phyloP scores from a whole-genome alignment of 495 filamentous ascomycete genomes.

The Xylaria telfairii region DNA sequence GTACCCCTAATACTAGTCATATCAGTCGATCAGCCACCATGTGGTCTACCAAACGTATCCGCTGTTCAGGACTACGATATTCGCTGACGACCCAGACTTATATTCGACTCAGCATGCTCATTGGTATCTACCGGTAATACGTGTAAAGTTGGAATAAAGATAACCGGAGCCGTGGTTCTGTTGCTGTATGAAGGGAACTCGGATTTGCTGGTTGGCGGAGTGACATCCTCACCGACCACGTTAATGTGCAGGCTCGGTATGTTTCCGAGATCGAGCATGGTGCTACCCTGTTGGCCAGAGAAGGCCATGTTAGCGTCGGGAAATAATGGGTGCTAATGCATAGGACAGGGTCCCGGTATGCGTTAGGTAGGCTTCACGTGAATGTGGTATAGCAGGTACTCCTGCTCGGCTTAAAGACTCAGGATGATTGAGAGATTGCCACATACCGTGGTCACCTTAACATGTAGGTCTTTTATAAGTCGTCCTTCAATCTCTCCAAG shows the following conservation, averaged over 20 bases:
- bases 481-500: neutral
- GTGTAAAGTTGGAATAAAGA: neutral
- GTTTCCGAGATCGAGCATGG: constrained; percentile 11
- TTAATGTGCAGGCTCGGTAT: constrained; percentile 28
- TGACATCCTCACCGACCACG: constrained; percentile 27
- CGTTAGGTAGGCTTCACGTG: neutral
- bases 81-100: neutral
- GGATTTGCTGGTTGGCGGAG: constrained; percentile 14
- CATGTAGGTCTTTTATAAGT: constrained; percentile 23
- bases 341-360: neutral
- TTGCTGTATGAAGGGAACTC: constrained; percentile 34
- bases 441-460: constrained; percentile 34
- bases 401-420: neutral
- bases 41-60: neutral
- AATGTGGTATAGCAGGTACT: neutral
- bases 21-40: neutral
- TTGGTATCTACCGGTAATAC: neutral
- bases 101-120: neutral
- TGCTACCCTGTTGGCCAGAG: constrained; percentile 20
- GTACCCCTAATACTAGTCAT: neutral
- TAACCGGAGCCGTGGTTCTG: constrained; percentile 15
- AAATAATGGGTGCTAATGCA: neutral
- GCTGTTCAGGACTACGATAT: neutral
- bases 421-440: neutral
- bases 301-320: neutral